These are phyloP conservation scores for Termitomyces sp. DNA, from an alignment of 768 basidiomycete genomes.

Conservation along the genomic window DNA sequence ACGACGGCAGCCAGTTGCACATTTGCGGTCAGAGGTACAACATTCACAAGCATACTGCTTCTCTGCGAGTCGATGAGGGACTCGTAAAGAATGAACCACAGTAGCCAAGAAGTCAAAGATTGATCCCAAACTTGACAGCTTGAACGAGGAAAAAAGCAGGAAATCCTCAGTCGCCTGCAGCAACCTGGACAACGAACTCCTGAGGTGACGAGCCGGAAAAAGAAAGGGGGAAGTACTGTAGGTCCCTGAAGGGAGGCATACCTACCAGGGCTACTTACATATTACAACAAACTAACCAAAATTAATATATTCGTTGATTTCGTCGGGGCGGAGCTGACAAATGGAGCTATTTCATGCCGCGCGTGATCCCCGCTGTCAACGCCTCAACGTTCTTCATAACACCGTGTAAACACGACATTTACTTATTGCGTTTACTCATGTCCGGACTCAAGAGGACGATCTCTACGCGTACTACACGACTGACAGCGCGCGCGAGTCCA, in stretches of 20 bases:
- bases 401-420: conserved; percentile 5
- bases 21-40: conserved; percentile 12
- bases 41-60: conserved; percentile 18
- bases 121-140: conserved; percentile 5
- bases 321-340: conserved; percentile 9
- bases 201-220: conserved; percentile 1
- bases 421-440: conserved; percentile 9
- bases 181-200: not conserved
- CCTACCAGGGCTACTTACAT: conserved; percentile 16
- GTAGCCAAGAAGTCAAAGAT: not conserved
- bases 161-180: not conserved
- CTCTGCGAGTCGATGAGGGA: conserved; percentile 1
- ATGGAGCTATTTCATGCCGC: conserved; percentile 8
- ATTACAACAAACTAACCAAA: conserved; percentile 17
- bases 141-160: not conserved
- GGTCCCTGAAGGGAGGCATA: conserved; percentile 4
- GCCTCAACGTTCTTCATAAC: too few species aligned
- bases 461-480: conserved; percentile 26
- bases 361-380: conserved; percentile 4
- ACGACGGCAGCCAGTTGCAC: conserved; percentile 51
- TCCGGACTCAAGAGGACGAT: conserved; percentile 18
- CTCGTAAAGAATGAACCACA: conserved; percentile 9
- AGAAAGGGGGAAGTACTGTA: not conserved
- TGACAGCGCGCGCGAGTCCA: conserved; percentile 41
- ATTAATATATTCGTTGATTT: conserved; percentile 14